A percentile compares a stretch with the other conserved stretches of the same genome.
Evolutionary conservation across 2,329 filamentous ascomycete species (phyloP).

Genomic region (Tolypocladium cylindrosporum): DNA sequence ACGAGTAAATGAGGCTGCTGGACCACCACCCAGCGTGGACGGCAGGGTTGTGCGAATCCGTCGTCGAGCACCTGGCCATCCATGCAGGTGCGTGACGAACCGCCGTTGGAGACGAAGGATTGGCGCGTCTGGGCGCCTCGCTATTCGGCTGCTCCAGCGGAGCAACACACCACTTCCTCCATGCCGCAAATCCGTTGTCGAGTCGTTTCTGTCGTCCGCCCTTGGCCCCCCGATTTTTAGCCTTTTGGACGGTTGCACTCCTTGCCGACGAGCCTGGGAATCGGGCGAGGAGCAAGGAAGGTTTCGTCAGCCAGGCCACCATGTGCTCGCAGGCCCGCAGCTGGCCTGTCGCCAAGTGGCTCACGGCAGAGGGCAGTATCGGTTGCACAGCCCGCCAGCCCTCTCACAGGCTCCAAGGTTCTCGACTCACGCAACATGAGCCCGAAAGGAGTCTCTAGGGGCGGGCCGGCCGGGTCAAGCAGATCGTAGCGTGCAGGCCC

Average conservation of each 20-base stretch:
- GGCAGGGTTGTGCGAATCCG: not conserved
- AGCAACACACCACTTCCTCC: not conserved
- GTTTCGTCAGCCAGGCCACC: not conserved
- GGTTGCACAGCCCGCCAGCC: not conserved
- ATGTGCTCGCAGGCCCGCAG: not conserved
- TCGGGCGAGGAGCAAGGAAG: not conserved
- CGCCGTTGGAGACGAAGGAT: not conserved
- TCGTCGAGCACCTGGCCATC: not conserved
- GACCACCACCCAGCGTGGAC: not conserved
- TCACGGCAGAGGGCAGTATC: not conserved
- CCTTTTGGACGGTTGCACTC: not conserved
- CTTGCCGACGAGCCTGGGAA: not conserved
- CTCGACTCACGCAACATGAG: not conserved
- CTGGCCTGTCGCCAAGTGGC: not conserved
- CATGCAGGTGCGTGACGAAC: not conserved
- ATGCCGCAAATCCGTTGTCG: not conserved
- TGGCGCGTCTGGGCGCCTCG: not conserved
- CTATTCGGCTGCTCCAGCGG: not conserved
- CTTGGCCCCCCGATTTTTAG: not conserved
- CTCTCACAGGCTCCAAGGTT: not conserved
- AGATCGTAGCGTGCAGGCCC: not conserved
- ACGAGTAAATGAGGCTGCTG: not conserved
- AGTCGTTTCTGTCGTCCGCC: not conserved
- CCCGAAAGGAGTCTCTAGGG: not conserved
- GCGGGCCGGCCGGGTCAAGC: not conserved